Base-by-base conservation (phyloP, 805 yeast species). In the Candida arabinofermentans region DNA sequence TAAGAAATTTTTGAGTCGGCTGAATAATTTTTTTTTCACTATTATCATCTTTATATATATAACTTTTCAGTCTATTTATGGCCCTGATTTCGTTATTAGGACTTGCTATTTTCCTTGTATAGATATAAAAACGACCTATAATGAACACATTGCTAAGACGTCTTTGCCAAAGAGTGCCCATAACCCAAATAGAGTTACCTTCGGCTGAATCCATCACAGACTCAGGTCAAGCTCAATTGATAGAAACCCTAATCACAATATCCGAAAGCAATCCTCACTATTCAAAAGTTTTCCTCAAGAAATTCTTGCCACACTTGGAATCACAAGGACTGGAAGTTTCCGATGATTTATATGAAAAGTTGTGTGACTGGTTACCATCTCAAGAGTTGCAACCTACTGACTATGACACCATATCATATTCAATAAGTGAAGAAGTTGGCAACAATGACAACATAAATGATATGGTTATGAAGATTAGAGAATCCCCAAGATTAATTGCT, bases 401-500 rank as follows among this genome's bases (percentile, higher is more conserved):
- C 10, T 38, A 56, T 3, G 79, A 75, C 44, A 40, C 57, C 3
- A 46, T 72, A 5, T 49, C 54, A n/a, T 73, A 72, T 42, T 51
- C 57, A 9, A 45, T 71, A 13, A 37, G 36, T 42, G 52, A 51
- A 47, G 34, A 30, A n/a, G n/a, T n/a, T n/a, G n/a, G n/a, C n/a
- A 5, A n/a, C 3, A 26, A 17, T 5, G 23, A 14, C 4, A 27
- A 37, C 22, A 23, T 4, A 3, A 21, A 38, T 2, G 54, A 54
- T 18, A 27, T 37, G 14, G 10, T 33, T 0, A 55, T 73, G 2
- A 49, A 51, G 6, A 74, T 83, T 3, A 64, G 62, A 43, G 93
- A 85, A 53, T 70, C 77, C 0, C 91, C 90, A 0, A 67, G 72
- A 40, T 47, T 84, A 39, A 75, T 85, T 12, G 75, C 86, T 27